phyloP scores from a whole-genome alignment of 176 grass and related monocot genomes.

The Chloris gayana region DNA sequence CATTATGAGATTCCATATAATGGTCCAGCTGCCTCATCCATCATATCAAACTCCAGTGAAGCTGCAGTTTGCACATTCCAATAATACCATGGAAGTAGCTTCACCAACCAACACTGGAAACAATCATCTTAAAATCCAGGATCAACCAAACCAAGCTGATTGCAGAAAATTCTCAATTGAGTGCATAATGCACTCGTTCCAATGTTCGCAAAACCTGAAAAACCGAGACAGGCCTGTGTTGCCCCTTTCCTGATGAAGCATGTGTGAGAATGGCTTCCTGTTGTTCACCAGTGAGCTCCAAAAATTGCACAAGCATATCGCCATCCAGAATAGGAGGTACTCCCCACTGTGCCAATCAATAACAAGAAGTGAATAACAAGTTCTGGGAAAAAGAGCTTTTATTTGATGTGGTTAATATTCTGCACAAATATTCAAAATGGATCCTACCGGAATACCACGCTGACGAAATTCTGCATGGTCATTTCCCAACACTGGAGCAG shows the following conservation, averaged over 20 bases:
- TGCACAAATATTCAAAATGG: background rate
- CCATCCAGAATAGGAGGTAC: conserved; percentile 84
- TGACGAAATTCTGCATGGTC: conserved; percentile 81
- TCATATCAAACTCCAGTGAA: background rate
- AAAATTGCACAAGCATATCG: conserved; percentile 95
- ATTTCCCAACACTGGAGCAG: conserved; percentile 92
- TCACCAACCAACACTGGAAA: background rate
- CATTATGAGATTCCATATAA: background rate
- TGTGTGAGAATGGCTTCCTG: conserved; percentile 67
- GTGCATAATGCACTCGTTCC: conserved; percentile 84
- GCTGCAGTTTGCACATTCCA: background rate
- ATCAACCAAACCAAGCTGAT: background rate
- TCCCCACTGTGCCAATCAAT: conserved; percentile 52
- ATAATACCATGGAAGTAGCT: background rate
- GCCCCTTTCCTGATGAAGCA: conserved; percentile 51
- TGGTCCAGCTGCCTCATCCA: conserved; percentile 14
- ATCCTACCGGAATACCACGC: conserved; percentile 62
- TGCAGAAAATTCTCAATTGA: conserved; percentile 52
- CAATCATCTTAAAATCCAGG: background rate
- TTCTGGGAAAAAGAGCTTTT: conserved; percentile 14
- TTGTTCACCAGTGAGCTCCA: conserved; percentile 84
- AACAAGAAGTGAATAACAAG: background rate
- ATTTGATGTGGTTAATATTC: background rate
- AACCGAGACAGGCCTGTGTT: conserved; percentile 32
- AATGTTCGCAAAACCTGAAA: conserved; percentile 72